Base-by-base conservation (phyloP, 768 basidiomycete genomes). In the Tylopilus felleus region DNA sequence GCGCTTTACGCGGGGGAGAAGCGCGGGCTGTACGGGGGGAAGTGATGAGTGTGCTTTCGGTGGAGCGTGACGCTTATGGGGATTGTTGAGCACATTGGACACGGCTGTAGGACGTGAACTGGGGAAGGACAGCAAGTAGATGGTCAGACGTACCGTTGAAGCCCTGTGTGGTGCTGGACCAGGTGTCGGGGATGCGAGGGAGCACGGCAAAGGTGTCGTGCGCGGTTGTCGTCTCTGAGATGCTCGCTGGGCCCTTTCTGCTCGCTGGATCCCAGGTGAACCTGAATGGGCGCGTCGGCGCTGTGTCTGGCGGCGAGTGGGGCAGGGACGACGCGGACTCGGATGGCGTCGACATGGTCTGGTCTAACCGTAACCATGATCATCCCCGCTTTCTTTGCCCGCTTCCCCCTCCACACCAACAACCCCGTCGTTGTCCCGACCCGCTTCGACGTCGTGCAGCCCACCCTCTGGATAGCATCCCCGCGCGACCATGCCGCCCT, bases 71-170 rank as follows among this genome's bases (percentile, higher is more conserved):
- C 78, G 80, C 71, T 86, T 89, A 64, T 88, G 85, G 1, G 95
- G 95, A 63, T 89, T 93, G 63, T 94, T 94, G 48, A 97, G 80
- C 25, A 97, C 90, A 17, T 91, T 94, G 9, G 94, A 95, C 59
- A 97, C 94, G 36, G 93, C 95, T 97, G 68, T 14, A 44, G 19
- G n/a, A 10, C 23, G 53, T 62, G 39, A 60, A 60, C 33, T 10
- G 29, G 27, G 21, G 8, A 7, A n/a, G 25, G 41, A 25, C 28
- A 17, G 29, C 7, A 17, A n/a, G 36, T 16, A 8, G 31, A 23
- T 40, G 16, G 8, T 13, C 8, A 10, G 5, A 71, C 82, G 52
- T 68, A 90, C 93, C 93, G 68, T 96, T 90, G 74, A 96, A 95
- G 8, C 93, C 93, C 61, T 91, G 86, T 42, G 80, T 83, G 16